Evolutionary conservation across 164 flowering plant species (phyloP).

Genomic region (Protea cynaroides): DNA sequence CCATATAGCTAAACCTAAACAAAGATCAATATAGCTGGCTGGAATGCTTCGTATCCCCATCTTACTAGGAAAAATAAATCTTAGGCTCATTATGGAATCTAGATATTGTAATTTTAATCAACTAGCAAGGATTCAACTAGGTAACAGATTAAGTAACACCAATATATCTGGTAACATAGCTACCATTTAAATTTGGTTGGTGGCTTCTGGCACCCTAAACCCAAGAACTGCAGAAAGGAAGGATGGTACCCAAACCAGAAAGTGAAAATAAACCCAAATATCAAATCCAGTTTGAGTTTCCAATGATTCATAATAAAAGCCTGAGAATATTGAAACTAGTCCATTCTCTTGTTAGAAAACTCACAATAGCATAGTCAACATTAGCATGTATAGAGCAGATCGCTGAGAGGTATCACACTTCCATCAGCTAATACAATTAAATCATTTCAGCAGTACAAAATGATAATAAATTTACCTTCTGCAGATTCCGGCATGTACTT

Average conservation of each 20-base stretch:
- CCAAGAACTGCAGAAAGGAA: not conserved
- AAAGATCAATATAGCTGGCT: not conserved
- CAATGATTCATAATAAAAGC: not conserved
- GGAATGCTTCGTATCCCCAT: not conserved
- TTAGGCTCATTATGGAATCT: too few species aligned
- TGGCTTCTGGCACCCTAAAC: not conserved
- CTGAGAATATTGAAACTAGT: not conserved
- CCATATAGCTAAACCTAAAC: not conserved
- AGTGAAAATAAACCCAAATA: not conserved
- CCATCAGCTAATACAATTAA: not conserved
- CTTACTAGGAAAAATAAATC: not conserved
- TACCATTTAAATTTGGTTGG: not conserved
- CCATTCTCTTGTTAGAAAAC: not conserved
- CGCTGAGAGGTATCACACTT: not conserved
- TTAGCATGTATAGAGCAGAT: not conserved
- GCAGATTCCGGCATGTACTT: conserved; percentile 51
- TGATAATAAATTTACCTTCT: conserved; percentile 38
- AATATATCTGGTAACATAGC: too few species aligned
- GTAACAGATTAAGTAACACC: too few species aligned
- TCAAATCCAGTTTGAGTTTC: not conserved
- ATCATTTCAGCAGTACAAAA: not conserved
- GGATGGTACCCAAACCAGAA: too few species aligned
- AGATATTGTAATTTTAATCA: not conserved
- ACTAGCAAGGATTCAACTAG: not conserved
- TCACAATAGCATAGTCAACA: not conserved